These are phyloP conservation scores for Chenopodium berlandieri DNA, from an alignment of 148 eudicot genomes.

Conservation along the genomic window DNA sequence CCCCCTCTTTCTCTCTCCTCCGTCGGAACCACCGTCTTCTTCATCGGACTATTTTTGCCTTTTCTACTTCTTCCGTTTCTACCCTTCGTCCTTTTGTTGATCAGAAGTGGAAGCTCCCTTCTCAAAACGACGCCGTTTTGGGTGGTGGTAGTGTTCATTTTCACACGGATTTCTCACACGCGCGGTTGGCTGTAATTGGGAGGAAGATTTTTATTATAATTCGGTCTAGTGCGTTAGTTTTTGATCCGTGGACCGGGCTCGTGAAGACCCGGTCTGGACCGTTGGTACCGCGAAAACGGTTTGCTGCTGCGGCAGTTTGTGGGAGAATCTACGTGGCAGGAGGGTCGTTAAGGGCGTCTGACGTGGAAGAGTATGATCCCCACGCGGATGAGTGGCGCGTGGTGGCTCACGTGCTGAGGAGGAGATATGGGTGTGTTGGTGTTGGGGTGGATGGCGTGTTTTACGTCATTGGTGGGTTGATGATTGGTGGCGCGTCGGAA, in stretches of 20 bases:
- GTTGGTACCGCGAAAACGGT: constrained; percentile 54
- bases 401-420: constrained; percentile 59
- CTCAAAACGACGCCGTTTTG: constrained; percentile 21
- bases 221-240: constrained; percentile 35
- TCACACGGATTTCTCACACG: constrained; percentile 34
- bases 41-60: constrained; percentile 44
- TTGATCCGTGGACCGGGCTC: constrained; percentile 68
- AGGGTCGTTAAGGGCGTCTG: constrained; percentile 47
- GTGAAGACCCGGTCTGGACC: constrained; percentile 33
- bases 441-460: constrained; percentile 59
- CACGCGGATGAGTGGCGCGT: constrained; percentile 53
- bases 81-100: constrained; percentile 30
- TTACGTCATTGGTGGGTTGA: constrained; percentile 72
- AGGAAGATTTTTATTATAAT: constrained; percentile 47
- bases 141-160: not conserved
- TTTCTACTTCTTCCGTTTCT: constrained; percentile 40
- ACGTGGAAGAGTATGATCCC: constrained; percentile 75
- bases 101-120: constrained; percentile 37
- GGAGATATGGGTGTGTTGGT: constrained; percentile 77
- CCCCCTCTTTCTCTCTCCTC: constrained; percentile 46
- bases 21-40: constrained; percentile 46
- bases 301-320: constrained; percentile 52
- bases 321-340: constrained; percentile 72
- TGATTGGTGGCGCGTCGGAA: constrained; percentile 35
- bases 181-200: constrained; percentile 45